Percentiles rank a stretch among this genome's conserved stretches.
These are phyloP conservation scores for Striga asiatica DNA, from an alignment of 257 asterid genomes.

Conservation along the genomic window DNA sequence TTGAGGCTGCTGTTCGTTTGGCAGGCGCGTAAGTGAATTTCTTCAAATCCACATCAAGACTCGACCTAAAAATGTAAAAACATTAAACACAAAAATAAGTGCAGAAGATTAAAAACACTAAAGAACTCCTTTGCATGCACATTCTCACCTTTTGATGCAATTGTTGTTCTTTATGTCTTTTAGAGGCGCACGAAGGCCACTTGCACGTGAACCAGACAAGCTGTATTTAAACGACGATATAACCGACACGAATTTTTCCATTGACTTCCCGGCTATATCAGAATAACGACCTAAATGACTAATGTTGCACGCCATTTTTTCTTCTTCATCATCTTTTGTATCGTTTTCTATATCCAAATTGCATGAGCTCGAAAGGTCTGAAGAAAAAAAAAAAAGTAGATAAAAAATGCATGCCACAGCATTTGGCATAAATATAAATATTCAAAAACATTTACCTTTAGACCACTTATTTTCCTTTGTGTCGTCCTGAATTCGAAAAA, in stretches of 20 bases:
- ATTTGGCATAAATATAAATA: not conserved
- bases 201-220: slow-evolving; percentile 76
- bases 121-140: not conserved
- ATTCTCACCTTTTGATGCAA: slow-evolving; percentile 35
- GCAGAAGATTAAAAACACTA: slow-evolving; percentile 2
- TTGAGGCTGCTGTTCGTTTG: slow-evolving; percentile 14
- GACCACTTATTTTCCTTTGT: slow-evolving; percentile 17
- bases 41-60: slow-evolving; percentile 27
- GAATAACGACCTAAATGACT: slow-evolving; percentile 68
- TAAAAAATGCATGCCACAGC: not conserved
- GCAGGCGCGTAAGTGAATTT: slow-evolving; percentile 34
- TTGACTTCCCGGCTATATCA: slow-evolving; percentile 70
- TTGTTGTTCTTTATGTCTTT: slow-evolving; percentile 69
- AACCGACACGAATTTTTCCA: slow-evolving; percentile 67
- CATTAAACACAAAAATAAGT: not conserved
- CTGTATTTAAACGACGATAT: slow-evolving; percentile 71
- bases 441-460: slow-evolving; percentile 24
- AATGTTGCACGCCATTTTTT: slow-evolving; percentile 55
- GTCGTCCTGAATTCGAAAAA: slow-evolving; percentile 42
- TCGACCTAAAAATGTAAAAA: slow-evolving; percentile 30
- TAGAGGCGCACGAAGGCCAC: slow-evolving; percentile 94
- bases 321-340: slow-evolving; percentile 22
- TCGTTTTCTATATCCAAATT: slow-evolving; percentile 27
- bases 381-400: not conserved
- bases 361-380: slow-evolving; percentile 29